Evolutionary conservation across 2,329 filamentous ascomycete species (phyloP).

Genomic region (Nothophaeocryptopus gaeumannii): DNA sequence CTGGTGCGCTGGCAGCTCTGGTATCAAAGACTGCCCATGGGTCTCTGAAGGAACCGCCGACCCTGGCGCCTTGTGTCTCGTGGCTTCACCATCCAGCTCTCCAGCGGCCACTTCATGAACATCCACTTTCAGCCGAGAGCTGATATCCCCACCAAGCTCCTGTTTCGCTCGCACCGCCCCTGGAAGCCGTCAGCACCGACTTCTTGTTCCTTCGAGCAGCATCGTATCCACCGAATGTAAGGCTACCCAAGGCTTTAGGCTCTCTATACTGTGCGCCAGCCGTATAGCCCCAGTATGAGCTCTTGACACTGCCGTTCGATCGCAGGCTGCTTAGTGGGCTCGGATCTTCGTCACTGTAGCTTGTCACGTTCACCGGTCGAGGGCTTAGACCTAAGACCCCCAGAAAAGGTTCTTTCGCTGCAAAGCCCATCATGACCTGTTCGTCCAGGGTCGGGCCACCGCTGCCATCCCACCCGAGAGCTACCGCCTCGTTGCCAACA

Average conservation of each 20-base stretch:
- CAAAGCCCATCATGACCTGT: slow-evolving; percentile 41
- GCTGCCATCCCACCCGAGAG: slow-evolving; percentile 35
- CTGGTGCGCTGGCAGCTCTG: no score
- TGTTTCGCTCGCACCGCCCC: no score
- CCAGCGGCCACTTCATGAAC: no score
- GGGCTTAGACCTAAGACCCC: slow-evolving; percentile 45
- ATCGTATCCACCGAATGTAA: slow-evolving; percentile 42
- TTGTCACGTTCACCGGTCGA: slow-evolving; percentile 22
- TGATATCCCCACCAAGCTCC: no score
- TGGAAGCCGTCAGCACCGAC: slow-evolving; percentile 24
- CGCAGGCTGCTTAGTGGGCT: slow-evolving; percentile 18
- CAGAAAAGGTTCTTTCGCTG: slow-evolving; percentile 43
- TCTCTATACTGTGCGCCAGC: slow-evolving; percentile 69
- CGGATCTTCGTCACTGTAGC: slow-evolving; percentile 35
- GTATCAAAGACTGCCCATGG: no score
- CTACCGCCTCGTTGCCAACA: slow-evolving; percentile 57
- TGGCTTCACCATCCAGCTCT: no score
- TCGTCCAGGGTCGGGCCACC: slow-evolving; percentile 42
- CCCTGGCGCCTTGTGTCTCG: no score
- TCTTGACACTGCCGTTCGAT: slow-evolving; percentile 48
- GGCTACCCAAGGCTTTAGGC: slow-evolving; percentile 11
- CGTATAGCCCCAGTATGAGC: slow-evolving; percentile 69
- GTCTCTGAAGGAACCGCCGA: no score
- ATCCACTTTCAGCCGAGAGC: no score
- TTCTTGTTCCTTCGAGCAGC: slow-evolving; percentile 35